phyloP scores from a whole-genome alignment of 1,284 basidiomycete species.

The Boletellus dicymbophilus region DNA sequence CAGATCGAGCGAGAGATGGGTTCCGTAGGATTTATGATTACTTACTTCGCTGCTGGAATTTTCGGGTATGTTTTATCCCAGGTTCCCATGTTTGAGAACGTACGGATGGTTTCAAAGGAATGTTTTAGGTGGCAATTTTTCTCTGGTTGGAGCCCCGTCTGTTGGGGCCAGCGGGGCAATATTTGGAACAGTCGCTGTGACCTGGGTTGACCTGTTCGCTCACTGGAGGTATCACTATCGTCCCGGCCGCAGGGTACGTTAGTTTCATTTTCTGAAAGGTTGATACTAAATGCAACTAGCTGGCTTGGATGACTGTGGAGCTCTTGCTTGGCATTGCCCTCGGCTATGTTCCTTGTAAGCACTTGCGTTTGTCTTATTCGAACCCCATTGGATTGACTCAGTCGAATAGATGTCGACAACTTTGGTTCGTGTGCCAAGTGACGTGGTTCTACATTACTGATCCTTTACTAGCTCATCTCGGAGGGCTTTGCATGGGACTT shows the following conservation, averaged over 20 bases:
- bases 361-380: background rate
- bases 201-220: constrained; percentile 87
- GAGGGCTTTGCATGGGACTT: constrained; percentile 84
- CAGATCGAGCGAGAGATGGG: constrained; percentile 89
- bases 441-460: background rate
- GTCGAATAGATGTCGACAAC: constrained; percentile 65
- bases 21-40: constrained; percentile 75
- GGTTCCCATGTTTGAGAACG: background rate
- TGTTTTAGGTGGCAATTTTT: constrained; percentile 89
- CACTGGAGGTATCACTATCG: constrained; percentile 91
- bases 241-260: constrained; percentile 70
- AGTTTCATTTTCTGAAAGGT: background rate
- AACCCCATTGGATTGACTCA: constrained; percentile 14
- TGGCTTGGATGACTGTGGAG: constrained; percentile 84
- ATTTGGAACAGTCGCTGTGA: constrained; percentile 88
- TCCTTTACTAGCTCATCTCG: constrained; percentile 60
- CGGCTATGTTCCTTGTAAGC: constrained; percentile 79
- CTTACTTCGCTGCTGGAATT: constrained; percentile 89
- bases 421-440: constrained; percentile 53
- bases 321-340: constrained; percentile 83
- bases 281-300: constrained; percentile 37
- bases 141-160: constrained; percentile 88
- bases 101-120: constrained; percentile 48
- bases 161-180: constrained; percentile 94
- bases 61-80: constrained; percentile 64